These are phyloP conservation scores for Chaetothyriales sp. DNA, from an alignment of 2,329 filamentous ascomycete species.

Conservation along the genomic window DNA sequence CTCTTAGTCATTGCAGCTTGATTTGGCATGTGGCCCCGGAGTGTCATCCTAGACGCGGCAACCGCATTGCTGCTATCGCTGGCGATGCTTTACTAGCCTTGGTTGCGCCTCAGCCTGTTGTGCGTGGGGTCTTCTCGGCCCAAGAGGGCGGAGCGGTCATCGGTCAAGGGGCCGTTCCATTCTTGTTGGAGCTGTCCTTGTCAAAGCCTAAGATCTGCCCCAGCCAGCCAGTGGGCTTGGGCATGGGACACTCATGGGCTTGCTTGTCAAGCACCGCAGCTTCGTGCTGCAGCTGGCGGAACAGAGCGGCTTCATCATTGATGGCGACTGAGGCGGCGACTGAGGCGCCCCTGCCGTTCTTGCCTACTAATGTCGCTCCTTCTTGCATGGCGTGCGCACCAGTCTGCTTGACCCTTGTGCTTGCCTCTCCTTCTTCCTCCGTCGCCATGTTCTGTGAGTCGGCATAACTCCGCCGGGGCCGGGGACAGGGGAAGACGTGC, in stretches of 20 bases:
- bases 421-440: constrained; percentile 23
- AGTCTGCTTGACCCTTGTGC: constrained; percentile 23
- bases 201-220: constrained; percentile 49
- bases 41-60: too few relatives aligned
- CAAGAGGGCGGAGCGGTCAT: neutral
- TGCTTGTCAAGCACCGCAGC: constrained; percentile 28
- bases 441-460: constrained; percentile 42
- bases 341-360: neutral
- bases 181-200: neutral
- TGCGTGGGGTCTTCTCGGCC: too few relatives aligned
- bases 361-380: constrained; percentile 22
- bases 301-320: constrained; percentile 33
- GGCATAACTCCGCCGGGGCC: constrained; percentile 59
- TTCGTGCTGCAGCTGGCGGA: constrained; percentile 29
- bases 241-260: constrained; percentile 71
- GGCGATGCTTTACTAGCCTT: too few relatives aligned
- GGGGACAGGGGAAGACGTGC: constrained; percentile 82
- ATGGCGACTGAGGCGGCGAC: constrained; percentile 2
- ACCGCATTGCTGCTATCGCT: too few relatives aligned
- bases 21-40: too few relatives aligned
- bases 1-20: too few relatives aligned
- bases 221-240: constrained; percentile 70
- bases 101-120: too few relatives aligned
- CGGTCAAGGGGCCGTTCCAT: neutral
- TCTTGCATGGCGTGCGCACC: constrained; percentile 29